phyloP scores from a whole-genome alignment of 2,329 filamentous ascomycete species.

The Chaetomium globosum region DNA sequence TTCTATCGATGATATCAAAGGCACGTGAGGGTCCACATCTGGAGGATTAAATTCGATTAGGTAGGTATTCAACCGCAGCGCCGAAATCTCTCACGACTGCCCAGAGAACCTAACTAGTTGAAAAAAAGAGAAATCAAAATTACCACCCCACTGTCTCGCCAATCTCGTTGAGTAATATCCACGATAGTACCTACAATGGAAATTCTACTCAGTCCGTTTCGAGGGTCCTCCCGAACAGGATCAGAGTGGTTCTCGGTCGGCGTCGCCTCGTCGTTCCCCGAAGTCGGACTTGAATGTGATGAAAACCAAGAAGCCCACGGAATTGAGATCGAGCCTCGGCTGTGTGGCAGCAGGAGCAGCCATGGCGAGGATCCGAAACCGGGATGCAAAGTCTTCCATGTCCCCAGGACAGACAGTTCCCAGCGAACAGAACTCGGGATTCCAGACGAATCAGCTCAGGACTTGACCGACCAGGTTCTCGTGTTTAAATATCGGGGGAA shows the following conservation, averaged over 20 bases:
- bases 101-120: too few species aligned
- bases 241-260: conserved; percentile 58
- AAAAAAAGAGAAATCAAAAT: too few species aligned
- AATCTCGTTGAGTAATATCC: too few species aligned
- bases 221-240: conserved; percentile 34
- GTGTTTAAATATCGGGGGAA: conserved; percentile 66
- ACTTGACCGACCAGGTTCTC: conserved; percentile 62
- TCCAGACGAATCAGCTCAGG: conserved; percentile 41
- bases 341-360: conserved; percentile 42
- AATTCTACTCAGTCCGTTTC: conserved; percentile 32
- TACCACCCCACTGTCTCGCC: too few species aligned
- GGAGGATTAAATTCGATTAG: too few species aligned
- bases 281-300: conserved; percentile 46
- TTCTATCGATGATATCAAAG: too few species aligned
- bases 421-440: conserved; percentile 45
- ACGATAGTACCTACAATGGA: conserved; percentile 9
- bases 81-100: too few species aligned
- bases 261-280: conserved; percentile 57
- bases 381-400: conserved; percentile 62
- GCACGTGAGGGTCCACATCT: too few species aligned
- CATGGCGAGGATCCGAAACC: conserved; percentile 44
- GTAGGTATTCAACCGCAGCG: too few species aligned
- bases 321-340: conserved; percentile 32
- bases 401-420: conserved; percentile 47
- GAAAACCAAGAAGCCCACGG: conserved; percentile 30